These are phyloP conservation scores for Sugiyamaella neomexicana DNA, from an alignment of 1,139 yeast genomes.

Conservation along the genomic window DNA sequence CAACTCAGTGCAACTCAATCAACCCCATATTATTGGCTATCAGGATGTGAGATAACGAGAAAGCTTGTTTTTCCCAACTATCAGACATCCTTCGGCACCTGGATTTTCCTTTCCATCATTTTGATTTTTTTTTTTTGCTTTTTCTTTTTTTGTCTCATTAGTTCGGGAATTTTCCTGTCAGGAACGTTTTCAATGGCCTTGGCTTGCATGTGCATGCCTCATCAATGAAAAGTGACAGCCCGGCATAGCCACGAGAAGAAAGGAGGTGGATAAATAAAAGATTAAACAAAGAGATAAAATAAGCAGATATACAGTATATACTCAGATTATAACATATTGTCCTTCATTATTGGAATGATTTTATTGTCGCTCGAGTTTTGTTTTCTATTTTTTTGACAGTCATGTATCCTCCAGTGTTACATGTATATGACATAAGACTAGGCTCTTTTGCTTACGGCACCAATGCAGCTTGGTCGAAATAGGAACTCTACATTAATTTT, in stretches of 20 bases:
- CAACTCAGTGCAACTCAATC: neutral
- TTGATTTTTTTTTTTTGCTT: neutral
- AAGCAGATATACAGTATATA: too few species aligned
- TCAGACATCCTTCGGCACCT: slow-evolving; percentile 1
- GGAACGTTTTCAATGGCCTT: neutral
- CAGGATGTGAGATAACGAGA: slow-evolving; percentile 5
- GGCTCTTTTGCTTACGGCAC: neutral
- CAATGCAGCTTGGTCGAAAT: neutral
- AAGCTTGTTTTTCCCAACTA: slow-evolving; percentile 1
- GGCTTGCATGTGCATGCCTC: neutral
- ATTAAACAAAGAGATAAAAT: neutral
- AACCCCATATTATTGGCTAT: slow-evolving; percentile 11
- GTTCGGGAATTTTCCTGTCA: neutral
- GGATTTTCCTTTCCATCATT: too few species aligned
- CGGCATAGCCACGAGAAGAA: too few species aligned
- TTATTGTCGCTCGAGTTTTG: too few species aligned
- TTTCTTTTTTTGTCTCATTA: neutral
- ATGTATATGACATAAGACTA: neutral
- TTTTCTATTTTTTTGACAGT: too few species aligned
- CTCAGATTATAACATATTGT: too few species aligned
- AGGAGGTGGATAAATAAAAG: too few species aligned
- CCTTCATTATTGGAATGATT: too few species aligned
- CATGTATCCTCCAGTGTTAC: neutral
- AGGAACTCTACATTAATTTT: too few species aligned
- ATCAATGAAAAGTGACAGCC: too few species aligned